Base-by-base conservation (phyloP, 495 filamentous ascomycete genomes). In the Aspergillus ellipticus region DNA sequence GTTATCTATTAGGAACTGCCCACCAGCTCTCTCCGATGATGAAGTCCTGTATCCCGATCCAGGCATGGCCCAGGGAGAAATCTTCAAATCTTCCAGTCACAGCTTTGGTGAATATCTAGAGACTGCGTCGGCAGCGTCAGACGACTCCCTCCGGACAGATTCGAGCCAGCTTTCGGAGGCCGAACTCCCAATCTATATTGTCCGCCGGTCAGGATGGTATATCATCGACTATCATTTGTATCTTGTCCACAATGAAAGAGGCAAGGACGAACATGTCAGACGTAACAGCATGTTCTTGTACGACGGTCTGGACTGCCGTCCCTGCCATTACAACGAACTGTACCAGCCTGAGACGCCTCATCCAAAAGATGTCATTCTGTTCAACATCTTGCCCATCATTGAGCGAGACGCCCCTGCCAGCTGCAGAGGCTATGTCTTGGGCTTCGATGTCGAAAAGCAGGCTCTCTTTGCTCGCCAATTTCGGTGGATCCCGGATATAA, bases 211-310 rank as follows among this genome's bases (percentile, higher is more conserved):
- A 15, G 45, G 45, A 5, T 75, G 67, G 70, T 54, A 63, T 7
- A 54, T 71, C 31, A 53, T 71, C 17, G 72, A 75, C 60, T 74
- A 72, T 46, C 55, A 71, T 20, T 42, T 75, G 19, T 74, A 71
- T 49, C 66, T 75, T 4, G 45, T 55, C 17, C 31, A 50, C 22
- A 54, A 66, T 15, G 71, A 75, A 26, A 42, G 41, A 3, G 55
- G 49, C 17, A 58, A 49, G 39, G 58, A 66, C 21, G 21, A 19
- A 10, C 8, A 54, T 11, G 31, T 31, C 3, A 56, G 69, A 19
- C 53, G 55, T 2, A 57, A 63, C 9, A 47, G 64, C 19, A 59
- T 58, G 55, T 60, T 61, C 43, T 43, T 74, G 13, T 55, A 63
- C 13, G 65, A 70, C 26, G 65, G 55, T 4, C 22, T 57, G 6